Evolutionary conservation across 2,329 filamentous ascomycete genomes (phyloP).

Genomic region (Fusarium mundagurra): DNA sequence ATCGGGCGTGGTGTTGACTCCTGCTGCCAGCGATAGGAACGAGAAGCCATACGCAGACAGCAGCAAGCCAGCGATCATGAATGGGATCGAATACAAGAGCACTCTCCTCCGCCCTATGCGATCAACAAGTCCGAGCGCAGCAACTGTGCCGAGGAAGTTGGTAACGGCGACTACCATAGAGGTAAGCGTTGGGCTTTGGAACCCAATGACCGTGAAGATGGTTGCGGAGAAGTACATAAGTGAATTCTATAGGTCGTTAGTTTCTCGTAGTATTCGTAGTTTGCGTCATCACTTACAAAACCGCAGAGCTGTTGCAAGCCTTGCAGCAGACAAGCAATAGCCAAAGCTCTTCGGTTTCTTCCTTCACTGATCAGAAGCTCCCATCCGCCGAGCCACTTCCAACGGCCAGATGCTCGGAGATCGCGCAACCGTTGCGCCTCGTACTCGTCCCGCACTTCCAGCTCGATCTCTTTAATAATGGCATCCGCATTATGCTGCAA

Average conservation of each 20-base stretch:
- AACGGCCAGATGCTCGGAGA: conserved; percentile 39
- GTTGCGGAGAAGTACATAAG: conserved; percentile 93
- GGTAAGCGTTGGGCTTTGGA: conserved; percentile 80
- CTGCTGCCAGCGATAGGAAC: conserved; percentile 61
- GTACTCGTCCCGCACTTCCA: conserved; percentile 77
- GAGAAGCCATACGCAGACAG: conserved; percentile 78
- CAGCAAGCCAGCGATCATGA: conserved; percentile 81
- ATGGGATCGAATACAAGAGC: conserved; percentile 82
- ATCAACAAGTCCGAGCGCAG: conserved; percentile 81
- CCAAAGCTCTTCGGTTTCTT: conserved; percentile 78
- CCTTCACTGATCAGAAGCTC: conserved; percentile 64
- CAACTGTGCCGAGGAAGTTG: conserved; percentile 82
- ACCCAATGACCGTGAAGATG: conserved; percentile 81
- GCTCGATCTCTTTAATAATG: conserved; percentile 75
- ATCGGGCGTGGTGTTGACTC: conserved; percentile 24
- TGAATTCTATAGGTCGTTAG: conserved; percentile 68
- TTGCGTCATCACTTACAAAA: conserved; percentile 65
- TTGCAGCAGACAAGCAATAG: conserved; percentile 87
- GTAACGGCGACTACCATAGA: conserved; percentile 83
- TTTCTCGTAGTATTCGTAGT: background rate
- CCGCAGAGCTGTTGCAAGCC: conserved; percentile 89
- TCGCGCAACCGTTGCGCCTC: conserved; percentile 55
- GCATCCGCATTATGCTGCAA: conserved; percentile 61
- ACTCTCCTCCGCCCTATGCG: conserved; percentile 81
- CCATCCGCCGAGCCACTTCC: conserved; percentile 59